Conservation (phyloP, 805 yeast species). For the Komagataella phaffii region DNA sequence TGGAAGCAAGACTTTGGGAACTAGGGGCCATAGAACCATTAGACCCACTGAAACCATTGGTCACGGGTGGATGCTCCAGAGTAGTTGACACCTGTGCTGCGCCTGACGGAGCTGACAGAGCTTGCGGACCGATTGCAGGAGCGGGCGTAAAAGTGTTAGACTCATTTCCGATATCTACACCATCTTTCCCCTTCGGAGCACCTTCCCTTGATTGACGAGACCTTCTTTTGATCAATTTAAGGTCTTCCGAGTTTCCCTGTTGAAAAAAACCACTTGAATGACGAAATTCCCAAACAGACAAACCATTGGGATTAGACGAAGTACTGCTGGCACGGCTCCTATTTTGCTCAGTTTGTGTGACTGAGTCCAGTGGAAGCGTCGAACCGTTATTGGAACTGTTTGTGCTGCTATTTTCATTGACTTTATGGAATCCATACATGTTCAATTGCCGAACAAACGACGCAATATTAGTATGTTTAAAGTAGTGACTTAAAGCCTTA, state of each 20-base stretch:
- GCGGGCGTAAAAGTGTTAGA: neutral
- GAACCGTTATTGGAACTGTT: conserved; percentile 1
- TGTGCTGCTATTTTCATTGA: conserved; percentile 26
- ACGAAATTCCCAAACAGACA: conserved; percentile 67
- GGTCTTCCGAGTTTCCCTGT: conserved; percentile 66
- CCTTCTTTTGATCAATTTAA: conserved; percentile 69
- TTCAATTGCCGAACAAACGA: conserved; percentile 69
- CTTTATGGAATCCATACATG: conserved; percentile 77
- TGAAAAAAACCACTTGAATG: conserved; percentile 70
- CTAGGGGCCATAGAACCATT: neutral
- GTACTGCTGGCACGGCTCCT: conserved; percentile 11
- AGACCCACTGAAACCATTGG: neutral
- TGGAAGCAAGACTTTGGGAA: neutral
- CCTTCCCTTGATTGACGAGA: conserved; percentile 19
- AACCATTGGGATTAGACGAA: conserved; percentile 6
- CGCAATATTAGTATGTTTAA: conserved; percentile 73
- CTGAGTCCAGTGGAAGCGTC: neutral
- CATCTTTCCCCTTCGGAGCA: neutral
- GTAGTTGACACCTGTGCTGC: neutral
- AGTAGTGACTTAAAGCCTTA: conserved; percentile 51
- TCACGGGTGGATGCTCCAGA: neutral
- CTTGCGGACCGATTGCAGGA: neutral
- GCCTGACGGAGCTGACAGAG: neutral
- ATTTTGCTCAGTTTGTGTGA: neutral
- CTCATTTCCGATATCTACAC: neutral